Evolutionary conservation across 2,329 filamentous ascomycete genomes (phyloP), one percentile per base, ranked within the genome.

Genomic region (Pseudogymnoascus sp.): DNA sequence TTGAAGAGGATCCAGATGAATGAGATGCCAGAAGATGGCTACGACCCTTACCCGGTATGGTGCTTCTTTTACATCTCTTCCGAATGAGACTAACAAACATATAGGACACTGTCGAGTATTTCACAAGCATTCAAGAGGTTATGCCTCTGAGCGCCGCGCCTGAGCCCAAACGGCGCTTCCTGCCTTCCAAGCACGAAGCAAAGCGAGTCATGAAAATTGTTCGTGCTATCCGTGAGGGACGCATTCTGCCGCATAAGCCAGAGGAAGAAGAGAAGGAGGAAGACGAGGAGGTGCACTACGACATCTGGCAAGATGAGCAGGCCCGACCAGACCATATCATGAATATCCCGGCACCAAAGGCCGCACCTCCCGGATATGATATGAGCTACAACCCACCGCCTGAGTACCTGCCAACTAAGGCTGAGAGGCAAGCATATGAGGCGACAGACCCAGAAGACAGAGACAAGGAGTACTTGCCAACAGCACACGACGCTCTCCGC

Each of bases 121-220:
- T 97, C 74, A 94, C 91, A 9, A 88, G 90, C 65, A 87, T 91
- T 68, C 82, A 89, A 71, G 94, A 99, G 76, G 86, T 89, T 65
- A 97, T 99, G 92, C 94, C 94, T 12, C 75, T 99, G 62, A 97
- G 91, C 71, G 88, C 92, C 50, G 94, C 94, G 0, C 94, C 94
- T 6, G 94, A 99, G 72, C 94, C 94, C 1, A 99, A 99, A 78
- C 84, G 94, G 65, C 87, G 94, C 68, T 99, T 97, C 73, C 78
- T 99, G 8, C 94, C 95, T 6, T 97, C 93, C 53, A 97, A 97
- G 75, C 91, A 99, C 74, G 94, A 99, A 75, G 89, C 90, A 33
- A 97, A 97, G 79, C 85, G 92, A 62, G 85, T 99, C 59, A 96
- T 97, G 85, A 97, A 99, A 78, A 86, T 99, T 69, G 94, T 97